A percentile compares a stretch with the other conserved stretches of the same genome.
These are phyloP conservation scores for Thalassiosira pacifica DNA, from an alignment of 352 stramenopile genomes.

Conservation along the genomic window DNA sequence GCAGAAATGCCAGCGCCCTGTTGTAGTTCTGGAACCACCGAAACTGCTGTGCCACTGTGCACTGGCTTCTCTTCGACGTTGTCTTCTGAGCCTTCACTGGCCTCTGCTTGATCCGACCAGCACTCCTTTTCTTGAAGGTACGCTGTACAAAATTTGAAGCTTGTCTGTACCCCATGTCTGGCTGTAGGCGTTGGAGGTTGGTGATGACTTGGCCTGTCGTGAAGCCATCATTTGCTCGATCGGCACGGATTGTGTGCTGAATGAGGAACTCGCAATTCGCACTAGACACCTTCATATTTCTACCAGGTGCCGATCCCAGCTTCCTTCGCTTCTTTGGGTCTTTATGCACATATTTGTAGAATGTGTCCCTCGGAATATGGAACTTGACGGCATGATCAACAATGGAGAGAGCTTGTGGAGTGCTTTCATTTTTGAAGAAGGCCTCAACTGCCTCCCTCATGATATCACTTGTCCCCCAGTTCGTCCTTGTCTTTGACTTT, in stretches of 20 bases:
- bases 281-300: not conserved
- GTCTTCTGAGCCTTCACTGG: slow-evolving; percentile 31
- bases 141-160: not conserved
- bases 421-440: too few species aligned
- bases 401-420: too few species aligned
- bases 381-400: too few species aligned
- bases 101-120: slow-evolving; percentile 1
- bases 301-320: slow-evolving; percentile 1
- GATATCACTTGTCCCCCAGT: too few species aligned
- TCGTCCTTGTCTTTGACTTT: too few species aligned
- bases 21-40: slow-evolving; percentile 16
- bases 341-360: slow-evolving; percentile 8
- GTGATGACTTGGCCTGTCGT: slow-evolving; percentile 3
- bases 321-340: not conserved
- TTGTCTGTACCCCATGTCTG: slow-evolving; percentile 6
- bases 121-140: slow-evolving; percentile 7
- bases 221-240: slow-evolving; percentile 26
- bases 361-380: not conserved
- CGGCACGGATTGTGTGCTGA: slow-evolving; percentile 22
- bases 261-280: slow-evolving; percentile 15
- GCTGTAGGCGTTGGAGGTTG: not conserved
- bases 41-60: slow-evolving; percentile 22
- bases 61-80: slow-evolving; percentile 11
- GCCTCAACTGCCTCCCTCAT: too few species aligned
- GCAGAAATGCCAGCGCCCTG: not conserved